Base-by-base conservation (phyloP, 352 stramenopile genomes). In the Pythium dissotocum region DNA sequence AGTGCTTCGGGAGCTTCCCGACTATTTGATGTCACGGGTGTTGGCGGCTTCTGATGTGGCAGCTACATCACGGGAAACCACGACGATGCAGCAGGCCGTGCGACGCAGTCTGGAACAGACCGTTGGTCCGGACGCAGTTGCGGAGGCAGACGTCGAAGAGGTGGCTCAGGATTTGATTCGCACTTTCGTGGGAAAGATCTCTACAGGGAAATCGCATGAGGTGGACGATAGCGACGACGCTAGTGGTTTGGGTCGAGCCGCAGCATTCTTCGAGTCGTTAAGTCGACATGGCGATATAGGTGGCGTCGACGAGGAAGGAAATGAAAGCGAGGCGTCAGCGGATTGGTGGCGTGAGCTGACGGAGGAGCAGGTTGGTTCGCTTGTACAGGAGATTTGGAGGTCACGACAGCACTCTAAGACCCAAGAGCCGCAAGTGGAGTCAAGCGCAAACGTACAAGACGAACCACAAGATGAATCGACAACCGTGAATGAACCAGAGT, bases 271-370 rank as follows among this genome's bases (percentile, higher is more conserved):
- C 65, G 67, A 69, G 8, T 55, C 54, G 13, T 26, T 68, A 1
- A 21, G 16, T 9, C 30, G 14, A 24, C 13, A 18, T 1, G 56
- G 30, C 1, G 44, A 18, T 26, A 6, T 6, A 6, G 0, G 14
- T 7, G 0, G 12, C 40, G 2, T 32, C 3, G 10, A 2, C 12
- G 14, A 33, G 6, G 33, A 32, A 14, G 32, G 3, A 24, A 9
- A 12, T 24, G 40, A 63, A 7, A 28, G 49, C 3, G 62, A 48
- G 18, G 1, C 4, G 0, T 14, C n/a, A 13, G 28, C n/a, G 0
- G 70, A 77, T 32, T 77, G 70, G 70, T 72, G 64, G 70, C 58
- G 55, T 4, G 44, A 57, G 10, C 21, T 77, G 42, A 70, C 61
- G 4, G 65, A 77, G 38, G 65, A 77, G 42, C 70, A 77, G 65